Base-by-base conservation (phyloP, 306 rosid species). In the Corylus americana region DNA sequence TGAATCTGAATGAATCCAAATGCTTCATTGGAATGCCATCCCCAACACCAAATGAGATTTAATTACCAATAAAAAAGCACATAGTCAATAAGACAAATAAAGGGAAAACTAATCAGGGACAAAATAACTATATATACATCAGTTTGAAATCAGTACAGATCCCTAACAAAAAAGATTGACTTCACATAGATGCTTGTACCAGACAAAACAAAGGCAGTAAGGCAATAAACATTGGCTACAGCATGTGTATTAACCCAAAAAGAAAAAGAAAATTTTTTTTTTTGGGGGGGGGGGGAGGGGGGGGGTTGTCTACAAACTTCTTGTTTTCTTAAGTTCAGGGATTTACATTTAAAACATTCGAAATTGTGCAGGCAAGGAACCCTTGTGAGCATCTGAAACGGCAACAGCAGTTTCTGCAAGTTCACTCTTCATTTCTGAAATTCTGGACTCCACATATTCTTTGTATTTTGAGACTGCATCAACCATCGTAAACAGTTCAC, bases 401-500 rank as follows among this genome's bases (percentile, higher is more conserved):
- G 77, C 80, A 76, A 39, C 66, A n/a, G 89, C 91, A 12, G 97
- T 87, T 76, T 91, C 91, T 0, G 90, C 80, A 45, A 95, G 86
- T 27, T 67, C 81, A 29, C 72, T 86, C 83, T 84, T 88, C 91
- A 91, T 87, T 83, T 90, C 91, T 71, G 80, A 79, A 70, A 91
- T 80, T 84, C 86, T 89, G 44, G 93, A 86, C 49, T 74, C 81
- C 45, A 85, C 74, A 7, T 81, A 45, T 83, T 89, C 98, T 87
- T 92, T 90, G 83, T 81, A 86, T 71, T 85, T 81, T 0, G 96
- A 91, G 73, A 89, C 85, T 0, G 90, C 78, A 81, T 95, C 93
- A 64, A 90, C 78, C 78, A 90, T 73, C 55, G 82, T 74, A 48
- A 91, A 77, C 62, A 92, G 89, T 75, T 91, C 88, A 13, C 74